These are phyloP conservation scores for Theobroma cacao DNA, from an alignment of 345 rosid genomes.

Conservation along the genomic window DNA sequence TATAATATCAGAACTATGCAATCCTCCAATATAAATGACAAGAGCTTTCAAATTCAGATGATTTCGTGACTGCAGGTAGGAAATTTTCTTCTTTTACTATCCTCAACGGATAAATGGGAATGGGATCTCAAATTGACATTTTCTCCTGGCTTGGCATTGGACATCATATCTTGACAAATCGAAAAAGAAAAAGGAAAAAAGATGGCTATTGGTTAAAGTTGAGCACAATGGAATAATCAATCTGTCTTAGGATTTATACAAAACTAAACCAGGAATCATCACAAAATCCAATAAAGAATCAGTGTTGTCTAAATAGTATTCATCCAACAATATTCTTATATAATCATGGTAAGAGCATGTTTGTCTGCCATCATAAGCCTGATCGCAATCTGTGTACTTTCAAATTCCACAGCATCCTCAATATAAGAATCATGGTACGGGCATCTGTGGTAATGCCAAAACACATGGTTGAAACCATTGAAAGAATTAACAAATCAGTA, in stretches of 20 bases:
- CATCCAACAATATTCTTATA: conserved; percentile 21
- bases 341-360: neutral
- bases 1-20: too few relatives aligned
- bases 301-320: conserved; percentile 11
- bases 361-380: neutral
- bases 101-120: too few relatives aligned
- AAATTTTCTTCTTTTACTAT: too few relatives aligned
- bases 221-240: neutral
- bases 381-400: neutral
- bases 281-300: conserved; percentile 1
- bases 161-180: neutral
- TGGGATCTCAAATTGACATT: neutral
- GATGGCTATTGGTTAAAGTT: neutral
- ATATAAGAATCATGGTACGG: conserved; percentile 16
- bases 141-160: neutral
- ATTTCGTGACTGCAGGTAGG: too few relatives aligned
- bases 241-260: neutral
- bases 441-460: conserved; percentile 9
- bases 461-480: conserved; percentile 15
- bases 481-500: conserved; percentile 40
- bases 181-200: neutral
- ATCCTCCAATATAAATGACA: too few relatives aligned
- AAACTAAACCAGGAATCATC: neutral
- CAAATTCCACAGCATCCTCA: conserved; percentile 8
- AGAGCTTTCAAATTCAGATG: too few relatives aligned